A percentile compares a stretch with the other conserved stretches of the same genome.
phyloP scores from a whole-genome alignment of 129 eudicot genomes.

The Flaveria sonorensis region DNA sequence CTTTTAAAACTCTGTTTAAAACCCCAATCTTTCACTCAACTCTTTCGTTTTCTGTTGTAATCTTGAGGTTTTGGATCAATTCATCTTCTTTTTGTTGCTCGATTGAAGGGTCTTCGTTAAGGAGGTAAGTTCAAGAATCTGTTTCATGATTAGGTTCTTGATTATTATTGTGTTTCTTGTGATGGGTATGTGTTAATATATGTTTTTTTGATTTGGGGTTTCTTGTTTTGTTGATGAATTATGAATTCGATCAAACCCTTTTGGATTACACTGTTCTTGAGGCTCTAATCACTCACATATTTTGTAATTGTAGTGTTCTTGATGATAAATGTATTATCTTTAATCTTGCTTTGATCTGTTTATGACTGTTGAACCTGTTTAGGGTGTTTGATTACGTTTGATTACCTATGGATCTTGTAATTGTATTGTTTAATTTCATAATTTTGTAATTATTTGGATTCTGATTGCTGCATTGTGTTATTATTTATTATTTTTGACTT shows the following conservation, averaged over 20 bases:
- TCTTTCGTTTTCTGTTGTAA: constrained; percentile 9
- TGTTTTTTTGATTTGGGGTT: constrained; percentile 5
- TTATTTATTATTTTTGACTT: constrained; percentile 26
- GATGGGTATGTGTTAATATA: constrained; percentile 8
- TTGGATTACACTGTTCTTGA: neutral
- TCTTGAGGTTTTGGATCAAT: neutral
- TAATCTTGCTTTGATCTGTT: neutral
- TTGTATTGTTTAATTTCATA: neutral
- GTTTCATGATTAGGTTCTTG: neutral
- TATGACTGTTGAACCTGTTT: neutral
- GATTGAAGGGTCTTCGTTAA: constrained; percentile 17
- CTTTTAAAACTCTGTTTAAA: constrained; percentile 20
- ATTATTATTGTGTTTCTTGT: neutral
- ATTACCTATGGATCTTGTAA: constrained; percentile 2
- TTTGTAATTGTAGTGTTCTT: neutral
- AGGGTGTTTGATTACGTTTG: neutral
- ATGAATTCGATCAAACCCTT: neutral
- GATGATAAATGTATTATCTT: neutral
- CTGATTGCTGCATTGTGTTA: constrained; percentile 31
- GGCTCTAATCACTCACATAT: neutral
- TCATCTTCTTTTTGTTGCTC: neutral
- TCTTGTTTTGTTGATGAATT: constrained; percentile 14
- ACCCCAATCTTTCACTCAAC: constrained; percentile 12
- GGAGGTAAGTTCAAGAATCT: constrained; percentile 23
- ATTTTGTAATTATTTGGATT: constrained; percentile 23